These are phyloP conservation scores for Penicillium waksmanii DNA, from an alignment of 495 filamentous ascomycete genomes.

Conservation along the genomic window DNA sequence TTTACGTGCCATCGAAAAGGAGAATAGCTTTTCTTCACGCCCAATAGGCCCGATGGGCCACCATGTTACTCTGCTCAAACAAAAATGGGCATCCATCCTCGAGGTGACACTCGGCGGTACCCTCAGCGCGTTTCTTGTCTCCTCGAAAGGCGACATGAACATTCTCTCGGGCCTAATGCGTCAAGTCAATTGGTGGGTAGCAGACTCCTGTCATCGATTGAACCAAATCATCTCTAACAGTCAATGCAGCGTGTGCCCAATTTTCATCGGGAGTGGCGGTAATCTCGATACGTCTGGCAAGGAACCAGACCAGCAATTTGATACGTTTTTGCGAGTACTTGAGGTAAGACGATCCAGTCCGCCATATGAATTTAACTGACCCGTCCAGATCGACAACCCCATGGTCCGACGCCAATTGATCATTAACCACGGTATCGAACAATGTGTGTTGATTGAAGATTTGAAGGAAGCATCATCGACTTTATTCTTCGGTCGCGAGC, in stretches of 20 bases:
- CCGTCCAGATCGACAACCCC: conserved; percentile 70
- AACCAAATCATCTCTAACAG: conserved; percentile 23
- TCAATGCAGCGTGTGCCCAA: conserved; percentile 50
- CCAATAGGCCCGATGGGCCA: conserved; percentile 86
- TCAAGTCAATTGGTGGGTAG: conserved; percentile 53
- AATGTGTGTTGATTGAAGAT: conserved; percentile 74
- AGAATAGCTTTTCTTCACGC: conserved; percentile 64
- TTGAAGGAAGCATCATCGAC: conserved; percentile 61
- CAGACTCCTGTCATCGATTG: neutral
- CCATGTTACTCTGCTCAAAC: conserved; percentile 73
- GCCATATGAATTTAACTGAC: conserved; percentile 1
- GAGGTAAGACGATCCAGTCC: conserved; percentile 46
- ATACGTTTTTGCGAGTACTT: conserved; percentile 78
- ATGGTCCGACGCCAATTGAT: conserved; percentile 79
- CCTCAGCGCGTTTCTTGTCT: conserved; percentile 79
- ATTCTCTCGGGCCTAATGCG: conserved; percentile 66
- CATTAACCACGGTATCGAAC: conserved; percentile 81
- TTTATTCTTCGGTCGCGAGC: conserved; percentile 67
- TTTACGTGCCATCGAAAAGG: conserved; percentile 65
- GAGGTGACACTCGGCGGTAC: conserved; percentile 69
- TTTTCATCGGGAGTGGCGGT: conserved; percentile 66
- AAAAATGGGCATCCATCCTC: conserved; percentile 81
- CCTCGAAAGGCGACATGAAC: conserved; percentile 68
- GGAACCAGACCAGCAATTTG: conserved; percentile 72
- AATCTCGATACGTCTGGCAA: conserved; percentile 63